Percentiles rank a stretch among this genome's conserved stretches.
phyloP scores from a whole-genome alignment of 73 alveolate species.

The Paramecium caudatum region DNA sequence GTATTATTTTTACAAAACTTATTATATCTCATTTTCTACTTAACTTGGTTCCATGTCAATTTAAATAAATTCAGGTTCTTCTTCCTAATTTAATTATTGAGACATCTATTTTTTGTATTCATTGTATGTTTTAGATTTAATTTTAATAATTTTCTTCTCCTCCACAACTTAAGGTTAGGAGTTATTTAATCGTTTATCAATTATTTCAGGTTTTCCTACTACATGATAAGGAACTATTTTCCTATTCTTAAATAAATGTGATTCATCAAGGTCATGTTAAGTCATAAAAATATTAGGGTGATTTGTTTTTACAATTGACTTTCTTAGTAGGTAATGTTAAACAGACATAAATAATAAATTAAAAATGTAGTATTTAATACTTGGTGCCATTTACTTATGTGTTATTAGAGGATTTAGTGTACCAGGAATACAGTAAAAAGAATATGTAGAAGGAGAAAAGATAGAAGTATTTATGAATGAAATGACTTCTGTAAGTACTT shows the following conservation, averaged over 20 bases:
- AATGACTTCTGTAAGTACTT: constrained; percentile 72
- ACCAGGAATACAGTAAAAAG: constrained; percentile 54
- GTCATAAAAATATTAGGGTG: constrained; percentile 6
- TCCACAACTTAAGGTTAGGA: neutral
- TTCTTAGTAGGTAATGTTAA: neutral
- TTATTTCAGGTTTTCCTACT: constrained; percentile 32
- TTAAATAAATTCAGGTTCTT: neutral
- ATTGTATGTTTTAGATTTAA: neutral
- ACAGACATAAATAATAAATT: too few relatives aligned
- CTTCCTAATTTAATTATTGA: neutral
- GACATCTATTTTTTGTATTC: neutral
- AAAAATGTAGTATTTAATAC: too few relatives aligned
- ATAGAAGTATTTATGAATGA: constrained; percentile 33
- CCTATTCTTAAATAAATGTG: neutral
- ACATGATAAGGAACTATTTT: constrained; percentile 6
- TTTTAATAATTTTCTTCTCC: neutral
- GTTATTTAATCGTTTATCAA: constrained; percentile 1
- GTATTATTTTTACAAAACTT: neutral
- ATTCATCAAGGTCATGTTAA: constrained; percentile 3
- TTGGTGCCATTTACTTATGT: too few relatives aligned
- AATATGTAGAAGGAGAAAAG: constrained; percentile 35
- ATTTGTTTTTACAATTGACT: neutral
- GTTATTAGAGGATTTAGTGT: neutral
- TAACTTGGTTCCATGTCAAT: constrained; percentile 38
- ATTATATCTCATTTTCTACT: neutral